Base-by-base conservation (phyloP, 225 moss, liverwort and hornwort genomes). In the Ulota crispa region DNA sequence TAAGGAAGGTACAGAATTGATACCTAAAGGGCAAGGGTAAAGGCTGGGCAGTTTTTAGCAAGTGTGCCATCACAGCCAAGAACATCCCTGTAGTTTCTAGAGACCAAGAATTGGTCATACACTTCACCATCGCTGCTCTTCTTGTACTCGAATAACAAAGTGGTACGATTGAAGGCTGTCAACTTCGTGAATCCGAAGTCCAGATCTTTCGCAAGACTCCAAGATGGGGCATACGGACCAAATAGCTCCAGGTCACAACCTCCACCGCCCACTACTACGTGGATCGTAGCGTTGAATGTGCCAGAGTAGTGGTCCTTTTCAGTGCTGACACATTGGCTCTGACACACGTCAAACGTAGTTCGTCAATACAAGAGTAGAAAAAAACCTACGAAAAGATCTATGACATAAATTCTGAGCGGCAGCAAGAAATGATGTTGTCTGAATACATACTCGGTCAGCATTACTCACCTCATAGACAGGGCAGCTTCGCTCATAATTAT, bases 401-500 rank as follows among this genome's bases (percentile, higher is more conserved):
- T 36, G 28, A 19, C 66, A 45, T 56, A 26, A 23, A 53, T 69
- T 41, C 80, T 80, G 41, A 76, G 63, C 13, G 64, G 43, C 43
- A 70, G 45, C n/a, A 61, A 77, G 23, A 62, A 6, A 72, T 23
- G 23, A 13, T 52, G 7, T 54, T 27, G 52, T 41, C 26, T 43
- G 24, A 31, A 60, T 9, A 74, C 65, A 56, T 59, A 67, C 68
- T 60, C 69, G 9, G 21, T 73, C 68, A 73, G 19, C 31, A 34
- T 30, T 68, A 59, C 72, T 81, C 85, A 94, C 95, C 88, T 93
- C 83, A 78, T 92, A 92, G 0, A 92, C 89, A 70, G 95, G 88
- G 84, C 92, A 95, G 67, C 55, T 92, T 61, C 93, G 87, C 82
- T 94, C 94, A 68, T 94, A 94, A 77, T 88, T 88, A 72, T 94